These are phyloP conservation scores for Trichosporon asahii DNA, from an alignment of 1,284 basidiomycete species.

Conservation along the genomic window DNA sequence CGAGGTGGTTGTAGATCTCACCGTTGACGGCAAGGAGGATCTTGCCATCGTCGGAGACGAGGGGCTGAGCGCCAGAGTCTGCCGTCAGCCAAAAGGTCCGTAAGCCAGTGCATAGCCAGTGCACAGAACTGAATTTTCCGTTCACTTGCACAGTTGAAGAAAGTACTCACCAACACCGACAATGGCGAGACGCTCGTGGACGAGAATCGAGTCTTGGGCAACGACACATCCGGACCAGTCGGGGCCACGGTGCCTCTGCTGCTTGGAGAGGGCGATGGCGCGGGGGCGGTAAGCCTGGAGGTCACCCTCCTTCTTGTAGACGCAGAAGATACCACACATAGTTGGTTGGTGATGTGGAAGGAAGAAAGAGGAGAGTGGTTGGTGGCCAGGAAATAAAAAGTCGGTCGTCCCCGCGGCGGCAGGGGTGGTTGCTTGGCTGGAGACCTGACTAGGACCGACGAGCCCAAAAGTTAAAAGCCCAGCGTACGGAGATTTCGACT, in stretches of 20 bases:
- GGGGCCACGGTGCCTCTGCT: conserved; percentile 85
- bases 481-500: conserved; percentile 1
- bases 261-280: conserved; percentile 81
- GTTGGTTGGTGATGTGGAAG: conserved; percentile 18
- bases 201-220: conserved; percentile 72
- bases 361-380: background rate
- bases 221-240: conserved; percentile 95
- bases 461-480: conserved; percentile 5
- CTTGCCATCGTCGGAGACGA: conserved; percentile 82
- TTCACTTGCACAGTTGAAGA: background rate
- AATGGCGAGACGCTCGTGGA: conserved; percentile 90
- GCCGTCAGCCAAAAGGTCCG: conserved; percentile 12
- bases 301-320: conserved; percentile 72
- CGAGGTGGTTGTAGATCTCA: conserved; percentile 97
- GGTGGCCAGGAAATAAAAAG: background rate
- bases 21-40: conserved; percentile 92
- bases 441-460: background rate
- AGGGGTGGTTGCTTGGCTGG: background rate
- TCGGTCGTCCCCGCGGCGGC: background rate
- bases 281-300: conserved; percentile 65
- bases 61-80: conserved; percentile 97
- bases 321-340: conserved; percentile 91
- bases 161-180: conserved; percentile 85
- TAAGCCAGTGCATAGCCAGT: background rate
- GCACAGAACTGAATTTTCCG: background rate